Evolutionary conservation across 139 green algal genomes (phyloP).

Genomic region (Trebouxia sp.): DNA sequence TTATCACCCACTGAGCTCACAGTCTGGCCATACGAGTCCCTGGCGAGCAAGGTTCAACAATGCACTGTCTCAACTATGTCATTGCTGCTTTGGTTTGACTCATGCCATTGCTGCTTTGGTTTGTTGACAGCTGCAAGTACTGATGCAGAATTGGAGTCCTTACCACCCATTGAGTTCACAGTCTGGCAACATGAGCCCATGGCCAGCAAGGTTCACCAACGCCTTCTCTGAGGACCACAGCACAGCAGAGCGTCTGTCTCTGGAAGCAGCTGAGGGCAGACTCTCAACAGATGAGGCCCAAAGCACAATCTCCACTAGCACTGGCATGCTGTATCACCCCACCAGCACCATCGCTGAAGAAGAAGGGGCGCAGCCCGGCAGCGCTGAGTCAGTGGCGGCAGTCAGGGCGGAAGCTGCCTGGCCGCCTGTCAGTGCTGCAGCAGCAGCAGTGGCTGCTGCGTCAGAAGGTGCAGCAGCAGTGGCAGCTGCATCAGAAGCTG

Average conservation of each 20-base stretch:
- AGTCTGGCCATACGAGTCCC: not conserved
- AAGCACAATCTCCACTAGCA: not conserved
- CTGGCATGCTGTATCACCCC: not conserved
- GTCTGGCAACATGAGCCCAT: not conserved
- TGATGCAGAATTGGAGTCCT: not conserved
- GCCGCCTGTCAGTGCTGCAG: not conserved
- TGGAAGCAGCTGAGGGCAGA: not conserved
- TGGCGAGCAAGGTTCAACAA: not conserved
- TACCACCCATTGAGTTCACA: not conserved
- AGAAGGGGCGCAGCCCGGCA: not conserved
- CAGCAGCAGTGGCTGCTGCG: not conserved
- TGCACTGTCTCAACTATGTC: not conserved
- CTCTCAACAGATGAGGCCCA: not conserved
- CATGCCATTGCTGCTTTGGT: no score
- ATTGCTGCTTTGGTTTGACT: no score
- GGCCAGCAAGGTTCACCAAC: not conserved
- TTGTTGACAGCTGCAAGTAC: not conserved
- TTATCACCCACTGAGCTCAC: not conserved
- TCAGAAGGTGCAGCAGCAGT: not conserved
- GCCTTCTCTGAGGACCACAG: constrained; percentile 2
- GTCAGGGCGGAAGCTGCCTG: not conserved
- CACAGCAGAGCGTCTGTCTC: not conserved
- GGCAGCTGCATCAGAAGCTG: not conserved
- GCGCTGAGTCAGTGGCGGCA: not conserved
- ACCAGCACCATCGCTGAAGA: constrained; percentile 14